phyloP scores from a whole-genome alignment of 202 grass and related monocot genomes.

The Carex arenaria region DNA sequence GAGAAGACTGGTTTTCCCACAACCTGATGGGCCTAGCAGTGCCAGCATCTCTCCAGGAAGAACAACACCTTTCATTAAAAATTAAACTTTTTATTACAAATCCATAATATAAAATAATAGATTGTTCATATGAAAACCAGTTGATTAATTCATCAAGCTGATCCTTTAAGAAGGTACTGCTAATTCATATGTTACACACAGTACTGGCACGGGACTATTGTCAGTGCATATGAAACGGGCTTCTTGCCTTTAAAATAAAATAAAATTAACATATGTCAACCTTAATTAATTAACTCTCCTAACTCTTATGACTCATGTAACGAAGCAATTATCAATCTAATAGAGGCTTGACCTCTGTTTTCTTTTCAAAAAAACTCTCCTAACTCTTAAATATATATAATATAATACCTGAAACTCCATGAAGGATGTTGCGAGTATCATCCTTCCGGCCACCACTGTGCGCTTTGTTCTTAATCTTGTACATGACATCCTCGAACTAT shows the following conservation, averaged over 20 bases:
- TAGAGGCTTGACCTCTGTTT: too few relatives aligned
- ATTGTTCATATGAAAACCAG: neutral
- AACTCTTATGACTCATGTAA: too few relatives aligned
- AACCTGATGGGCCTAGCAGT: constrained; percentile 41
- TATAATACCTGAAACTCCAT: constrained; percentile 22
- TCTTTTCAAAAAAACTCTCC: too few relatives aligned
- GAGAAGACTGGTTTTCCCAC: constrained; percentile 42
- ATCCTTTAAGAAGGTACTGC: neutral
- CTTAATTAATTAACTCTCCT: too few relatives aligned
- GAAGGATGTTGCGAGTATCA: constrained; percentile 18
- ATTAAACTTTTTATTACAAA: too few relatives aligned
- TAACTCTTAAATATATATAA: too few relatives aligned
- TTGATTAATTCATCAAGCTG: neutral
- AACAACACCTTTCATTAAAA: constrained; percentile 19
- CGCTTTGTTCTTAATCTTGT: constrained; percentile 20
- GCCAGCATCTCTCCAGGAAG: constrained; percentile 41
- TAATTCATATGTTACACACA: neutral
- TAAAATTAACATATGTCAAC: too few relatives aligned
- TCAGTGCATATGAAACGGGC: neutral
- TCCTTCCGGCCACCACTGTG: neutral
- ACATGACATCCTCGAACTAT: constrained; percentile 27
- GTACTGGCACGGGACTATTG: neutral
- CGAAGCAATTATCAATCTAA: too few relatives aligned
- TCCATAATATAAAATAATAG: neutral
- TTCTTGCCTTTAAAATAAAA: too few relatives aligned